Base-by-base conservation (phyloP, 495 filamentous ascomycete genomes). In the Podospora bellae-mahoneyi region DNA sequence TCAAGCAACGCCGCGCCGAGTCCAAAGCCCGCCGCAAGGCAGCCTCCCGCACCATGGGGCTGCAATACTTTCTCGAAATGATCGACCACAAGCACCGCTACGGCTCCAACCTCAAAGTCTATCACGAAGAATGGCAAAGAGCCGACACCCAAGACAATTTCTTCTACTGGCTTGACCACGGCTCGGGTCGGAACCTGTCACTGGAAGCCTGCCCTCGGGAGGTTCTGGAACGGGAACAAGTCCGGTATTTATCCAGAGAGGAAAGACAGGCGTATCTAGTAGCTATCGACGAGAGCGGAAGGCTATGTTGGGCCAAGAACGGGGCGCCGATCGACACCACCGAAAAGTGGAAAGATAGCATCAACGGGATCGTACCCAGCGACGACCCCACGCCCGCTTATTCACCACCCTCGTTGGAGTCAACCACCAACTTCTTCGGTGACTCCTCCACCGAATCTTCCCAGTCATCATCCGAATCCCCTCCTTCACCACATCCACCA, bases 81-180 rank as follows among this genome's bases (percentile, higher is more conserved):
- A 91, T 97, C 18, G 93, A 97, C 73, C 77, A 85, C 5, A 93
- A 96, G 77, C 94, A 97, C 73, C 87, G 94, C 3, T 94, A 97
- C 75, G 94, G 94, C 1, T 86, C 85, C 32, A 95, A 97, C 71
- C 78, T 97, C 44, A 84, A 90, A n/a, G 83, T 85, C 15, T 97
- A 97, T 72, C 94, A 97, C 75, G 83, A 84, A 53, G 86, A 89
- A 66, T 97, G 94, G 94, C 92, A 93, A 76, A 84, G 84, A 65
- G 80, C 85, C 2, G 82, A 90, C 13, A 94, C 91, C 0, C 85
- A 62, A 7, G 88, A 97, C 76, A 97, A 94, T 73, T 97, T 96
- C 83, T 97, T 97, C 76, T 93, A 92, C 78, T 97, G 94, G 93
- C 83, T 97, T n/a, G 94, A 97, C 75, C 80, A 91, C 62, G 94